These are phyloP conservation scores for Metschnikowia sp. DNA, from an alignment of 805 yeast species.

Conservation along the genomic window DNA sequence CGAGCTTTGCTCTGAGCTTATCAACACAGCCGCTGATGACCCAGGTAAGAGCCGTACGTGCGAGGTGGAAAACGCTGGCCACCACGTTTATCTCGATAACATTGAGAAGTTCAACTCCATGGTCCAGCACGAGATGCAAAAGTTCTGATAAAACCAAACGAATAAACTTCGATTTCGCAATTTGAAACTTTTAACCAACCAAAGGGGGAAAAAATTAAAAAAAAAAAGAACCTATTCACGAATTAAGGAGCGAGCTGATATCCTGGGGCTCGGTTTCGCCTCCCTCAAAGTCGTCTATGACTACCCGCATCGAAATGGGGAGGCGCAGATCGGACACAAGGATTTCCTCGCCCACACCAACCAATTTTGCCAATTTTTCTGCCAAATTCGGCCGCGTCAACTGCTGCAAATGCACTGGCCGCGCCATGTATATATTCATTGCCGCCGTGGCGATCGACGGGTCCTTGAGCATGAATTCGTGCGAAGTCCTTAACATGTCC, in stretches of 20 bases:
- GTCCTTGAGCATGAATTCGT: slow-evolving; percentile 28
- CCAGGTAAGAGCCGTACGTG: slow-evolving; percentile 26
- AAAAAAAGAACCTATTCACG: background rate
- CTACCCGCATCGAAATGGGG: slow-evolving; percentile 40
- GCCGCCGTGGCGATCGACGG: slow-evolving; percentile 47
- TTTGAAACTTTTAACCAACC: no score
- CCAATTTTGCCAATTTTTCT: slow-evolving; percentile 31
- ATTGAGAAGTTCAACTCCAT: slow-evolving; percentile 48
- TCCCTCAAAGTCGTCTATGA: slow-evolving; percentile 19
- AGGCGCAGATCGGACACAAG: slow-evolving; percentile 51
- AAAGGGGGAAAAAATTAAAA: no score
- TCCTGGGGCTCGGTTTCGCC: slow-evolving; percentile 23
- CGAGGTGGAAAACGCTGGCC: slow-evolving; percentile 60
- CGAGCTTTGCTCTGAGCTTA: slow-evolving; percentile 30
- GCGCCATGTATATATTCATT: slow-evolving; percentile 42
- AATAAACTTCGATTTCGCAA: no score
- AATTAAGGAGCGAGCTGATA: slow-evolving; percentile 10
- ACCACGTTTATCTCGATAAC: slow-evolving; percentile 77
- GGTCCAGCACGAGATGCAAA: slow-evolving; percentile 49
- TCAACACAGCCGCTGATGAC: slow-evolving; percentile 22
- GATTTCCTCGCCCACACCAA: slow-evolving; percentile 46
- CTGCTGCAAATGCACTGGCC: slow-evolving; percentile 46
- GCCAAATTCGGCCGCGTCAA: slow-evolving; percentile 44
- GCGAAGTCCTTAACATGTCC: slow-evolving; percentile 33
- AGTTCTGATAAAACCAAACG: background rate